Evolutionary conservation across 2,329 filamentous ascomycete species (phyloP), one percentile per base, ranked within the genome.

Genomic region (Aspergillus phoenicis): DNA sequence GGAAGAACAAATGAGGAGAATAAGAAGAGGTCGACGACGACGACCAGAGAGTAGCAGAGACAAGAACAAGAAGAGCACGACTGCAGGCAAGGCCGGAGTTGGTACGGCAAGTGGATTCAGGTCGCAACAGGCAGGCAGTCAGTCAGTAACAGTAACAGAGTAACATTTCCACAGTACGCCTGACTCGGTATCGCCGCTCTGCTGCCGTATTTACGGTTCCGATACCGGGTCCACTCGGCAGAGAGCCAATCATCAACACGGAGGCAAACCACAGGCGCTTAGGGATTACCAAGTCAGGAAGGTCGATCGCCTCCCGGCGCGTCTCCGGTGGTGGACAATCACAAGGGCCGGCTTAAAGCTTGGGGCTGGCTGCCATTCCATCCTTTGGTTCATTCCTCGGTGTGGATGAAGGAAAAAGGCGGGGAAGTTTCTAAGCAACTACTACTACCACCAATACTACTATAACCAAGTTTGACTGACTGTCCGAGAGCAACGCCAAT

Each of bases 281-380:
- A 45, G 7, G 11, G n/a, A 22, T 20, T 26, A 15, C 51, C 51
- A 33, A 6, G 24, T 53, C 30, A 26, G 51, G 30, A 17, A 53
- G 36, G 51, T 39, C 51, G 51, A 53, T 53, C 51, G 51, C 51
- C 36, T 26, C 36, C 30, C 43, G 53, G 45, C 53, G 39, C 53
- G 53, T 56, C 39, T 43, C 53, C 53, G 53, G 17, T 56, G 43
- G 15, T 56, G 20, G 39, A 22, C 39, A 39, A 30, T 36, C 39
- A 45, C 43, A 22, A 47, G 26, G 39, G 33, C 33, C 24, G 41
- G 39, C 17, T 20, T 43, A 5, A 36, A 53, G 20, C 33, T 53
- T 53, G 41, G 24, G 45, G 11, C 22, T 30, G 24, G 11, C 24
- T 30, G 24, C 47, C 47, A 33, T 28, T 51, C 15, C n/a, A 4